A percentile compares a stretch with the other conserved stretches of the same genome.
These are phyloP conservation scores for Harringtonia aguacate DNA, from an alignment of 2,329 filamentous ascomycete genomes.

Conservation along the genomic window DNA sequence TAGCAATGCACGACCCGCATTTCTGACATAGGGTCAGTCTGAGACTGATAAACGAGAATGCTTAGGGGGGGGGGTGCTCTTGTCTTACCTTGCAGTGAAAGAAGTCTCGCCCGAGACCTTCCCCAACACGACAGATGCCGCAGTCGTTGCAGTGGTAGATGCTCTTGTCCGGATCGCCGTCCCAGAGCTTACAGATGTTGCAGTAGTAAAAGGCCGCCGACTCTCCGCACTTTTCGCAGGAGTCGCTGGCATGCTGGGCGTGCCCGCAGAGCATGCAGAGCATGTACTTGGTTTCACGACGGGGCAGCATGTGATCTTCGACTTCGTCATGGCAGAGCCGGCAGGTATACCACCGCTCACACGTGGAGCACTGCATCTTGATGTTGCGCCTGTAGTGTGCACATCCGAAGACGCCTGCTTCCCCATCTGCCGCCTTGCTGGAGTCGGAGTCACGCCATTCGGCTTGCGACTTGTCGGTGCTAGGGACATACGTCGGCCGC, in stretches of 20 bases:
- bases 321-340: conserved; percentile 83
- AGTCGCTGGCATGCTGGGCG: conserved; percentile 70
- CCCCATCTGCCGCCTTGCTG: conserved; percentile 12
- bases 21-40: conserved; percentile 37
- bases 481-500: conserved; percentile 51
- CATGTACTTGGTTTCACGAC: conserved; percentile 86
- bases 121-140: conserved; percentile 84
- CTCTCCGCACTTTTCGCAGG: conserved; percentile 66
- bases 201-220: conserved; percentile 86
- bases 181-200: conserved; percentile 91
- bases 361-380: conserved; percentile 86
- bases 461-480: conserved; percentile 36
- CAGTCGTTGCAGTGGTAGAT: conserved; percentile 97
- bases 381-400: conserved; percentile 92
- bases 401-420: conserved; percentile 54
- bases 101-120: conserved; percentile 91
- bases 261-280: conserved; percentile 91
- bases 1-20: conserved; percentile 90
- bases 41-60: conserved; percentile 2
- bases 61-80: background rate
- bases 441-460: conserved; percentile 25
- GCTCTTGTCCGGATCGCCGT: conserved; percentile 78
- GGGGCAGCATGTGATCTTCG: conserved; percentile 69
- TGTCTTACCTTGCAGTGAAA: conserved; percentile 82
- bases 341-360: conserved; percentile 88